These are phyloP conservation scores for Diophrys sp. DNA, from an alignment of 73 alveolate genomes.

Conservation along the genomic window DNA sequence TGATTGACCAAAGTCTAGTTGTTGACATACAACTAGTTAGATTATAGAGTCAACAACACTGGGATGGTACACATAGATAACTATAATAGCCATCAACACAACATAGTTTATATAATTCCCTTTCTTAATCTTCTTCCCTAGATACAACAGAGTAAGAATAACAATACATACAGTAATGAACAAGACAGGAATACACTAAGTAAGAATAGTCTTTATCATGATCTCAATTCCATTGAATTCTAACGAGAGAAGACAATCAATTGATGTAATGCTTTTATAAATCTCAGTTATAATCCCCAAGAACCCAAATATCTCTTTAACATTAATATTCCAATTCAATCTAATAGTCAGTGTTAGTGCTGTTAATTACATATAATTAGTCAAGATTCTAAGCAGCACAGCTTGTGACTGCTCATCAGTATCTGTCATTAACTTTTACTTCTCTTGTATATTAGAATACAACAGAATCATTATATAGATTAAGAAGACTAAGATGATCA, in stretches of 20 bases:
- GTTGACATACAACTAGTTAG: background rate
- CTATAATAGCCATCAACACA: background rate
- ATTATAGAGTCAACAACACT: background rate
- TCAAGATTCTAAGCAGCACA: slow-evolving; percentile 50
- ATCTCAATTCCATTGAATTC: too few relatives aligned
- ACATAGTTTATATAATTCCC: too few relatives aligned
- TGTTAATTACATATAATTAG: slow-evolving; percentile 57
- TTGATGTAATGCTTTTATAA: too few relatives aligned
- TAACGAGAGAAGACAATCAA: too few relatives aligned
- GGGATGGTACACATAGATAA: background rate
- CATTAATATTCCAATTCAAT: slow-evolving; percentile 16
- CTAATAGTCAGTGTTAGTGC: slow-evolving; percentile 33
- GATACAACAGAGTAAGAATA: too few relatives aligned
- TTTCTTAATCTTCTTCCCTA: too few relatives aligned
- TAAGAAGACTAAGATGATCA: background rate
- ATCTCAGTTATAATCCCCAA: too few relatives aligned
- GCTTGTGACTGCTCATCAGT: slow-evolving; percentile 17
- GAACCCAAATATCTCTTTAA: too few relatives aligned
- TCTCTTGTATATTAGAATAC: background rate
- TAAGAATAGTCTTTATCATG: too few relatives aligned
- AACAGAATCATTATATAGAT: background rate
- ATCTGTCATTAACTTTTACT: background rate
- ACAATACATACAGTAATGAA: too few relatives aligned
- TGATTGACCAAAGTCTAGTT: background rate
- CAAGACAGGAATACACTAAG: too few relatives aligned